These are phyloP conservation scores for Alternaria dauci DNA, from an alignment of 2,329 filamentous ascomycete species.

Conservation along the genomic window DNA sequence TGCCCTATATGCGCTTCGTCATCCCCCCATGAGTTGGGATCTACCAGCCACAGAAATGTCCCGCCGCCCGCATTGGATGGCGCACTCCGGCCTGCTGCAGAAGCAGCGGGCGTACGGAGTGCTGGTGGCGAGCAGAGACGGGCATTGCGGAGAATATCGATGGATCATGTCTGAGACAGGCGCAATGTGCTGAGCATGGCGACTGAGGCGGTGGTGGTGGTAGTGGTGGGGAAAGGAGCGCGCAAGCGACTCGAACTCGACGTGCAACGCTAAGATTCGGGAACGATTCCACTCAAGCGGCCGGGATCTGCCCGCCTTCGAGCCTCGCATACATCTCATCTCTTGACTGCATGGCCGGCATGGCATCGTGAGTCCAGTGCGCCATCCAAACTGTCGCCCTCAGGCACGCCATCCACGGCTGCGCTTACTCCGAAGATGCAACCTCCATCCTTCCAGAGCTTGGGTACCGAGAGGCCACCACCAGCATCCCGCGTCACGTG, in stretches of 20 bases:
- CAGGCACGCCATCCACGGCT: slow-evolving; percentile 14
- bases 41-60: slow-evolving; percentile 49
- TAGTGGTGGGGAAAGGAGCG: slow-evolving; percentile 15
- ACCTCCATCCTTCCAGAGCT: neutral
- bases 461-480: neutral
- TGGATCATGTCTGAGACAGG: slow-evolving; percentile 28
- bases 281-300: slow-evolving; percentile 19
- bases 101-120: slow-evolving; percentile 35
- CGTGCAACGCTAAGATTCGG: slow-evolving; percentile 20
- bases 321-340: slow-evolving; percentile 35
- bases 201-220: slow-evolving; percentile 3
- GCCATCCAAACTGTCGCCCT: slow-evolving; percentile 3
- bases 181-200: slow-evolving; percentile 5
- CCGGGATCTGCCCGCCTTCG: slow-evolving; percentile 41
- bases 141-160: slow-evolving; percentile 23
- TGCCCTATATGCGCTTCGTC: slow-evolving; percentile 51
- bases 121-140: slow-evolving; percentile 31
- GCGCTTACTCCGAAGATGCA: slow-evolving; percentile 10
- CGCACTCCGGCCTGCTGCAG: slow-evolving; percentile 42
- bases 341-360: slow-evolving; percentile 37
- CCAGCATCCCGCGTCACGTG: slow-evolving; percentile 21
- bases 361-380: slow-evolving; percentile 17
- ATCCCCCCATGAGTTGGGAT: slow-evolving; percentile 45
- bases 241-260: slow-evolving; percentile 16
- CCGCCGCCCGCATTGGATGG: slow-evolving; percentile 38